Conservation (phyloP, 1,139 yeast species). For the Geotrichum carabidarum region DNA sequence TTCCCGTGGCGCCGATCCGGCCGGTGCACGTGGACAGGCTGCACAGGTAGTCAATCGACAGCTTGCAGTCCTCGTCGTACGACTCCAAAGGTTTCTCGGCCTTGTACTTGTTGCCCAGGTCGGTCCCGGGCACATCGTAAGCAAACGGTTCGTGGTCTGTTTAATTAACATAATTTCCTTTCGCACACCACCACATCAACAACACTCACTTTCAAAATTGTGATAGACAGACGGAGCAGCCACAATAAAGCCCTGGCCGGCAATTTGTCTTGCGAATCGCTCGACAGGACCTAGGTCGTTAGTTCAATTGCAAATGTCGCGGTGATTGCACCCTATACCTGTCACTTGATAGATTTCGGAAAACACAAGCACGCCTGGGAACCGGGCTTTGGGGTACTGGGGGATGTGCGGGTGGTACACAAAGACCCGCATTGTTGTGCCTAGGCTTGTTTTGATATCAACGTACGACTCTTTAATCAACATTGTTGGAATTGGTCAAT, state of each 20-base stretch:
- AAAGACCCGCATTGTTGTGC: slow-evolving; percentile 63
- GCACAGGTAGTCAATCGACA: slow-evolving; percentile 59
- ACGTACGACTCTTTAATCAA: slow-evolving; percentile 60
- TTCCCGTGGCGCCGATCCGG: slow-evolving; percentile 74
- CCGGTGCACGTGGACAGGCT: slow-evolving; percentile 64
- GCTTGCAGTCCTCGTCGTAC: slow-evolving; percentile 68
- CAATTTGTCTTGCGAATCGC: slow-evolving; percentile 71
- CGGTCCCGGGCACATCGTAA: slow-evolving; percentile 72
- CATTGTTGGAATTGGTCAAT: slow-evolving; percentile 40
- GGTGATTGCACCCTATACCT: slow-evolving; percentile 20
- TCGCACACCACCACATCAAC: too few relatives aligned
- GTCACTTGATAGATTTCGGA: slow-evolving; percentile 74
- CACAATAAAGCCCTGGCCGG: slow-evolving; percentile 73
- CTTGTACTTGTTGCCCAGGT: slow-evolving; percentile 65
- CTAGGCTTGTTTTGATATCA: slow-evolving; percentile 62
- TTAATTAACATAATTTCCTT: not conserved
- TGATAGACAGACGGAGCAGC: slow-evolving; percentile 78
- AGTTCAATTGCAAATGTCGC: not conserved
- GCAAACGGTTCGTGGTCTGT: slow-evolving; percentile 56
- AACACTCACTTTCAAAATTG: slow-evolving; percentile 48
- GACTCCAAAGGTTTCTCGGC: slow-evolving; percentile 61
- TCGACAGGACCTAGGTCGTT: slow-evolving; percentile 56
- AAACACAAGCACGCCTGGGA: slow-evolving; percentile 75
- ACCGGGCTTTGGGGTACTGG: slow-evolving; percentile 67
- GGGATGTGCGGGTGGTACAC: slow-evolving; percentile 64